Percentiles rank a stretch among this genome's conserved stretches.
These are phyloP conservation scores for Litchi chinensis DNA, from an alignment of 345 rosid species.

Conservation along the genomic window DNA sequence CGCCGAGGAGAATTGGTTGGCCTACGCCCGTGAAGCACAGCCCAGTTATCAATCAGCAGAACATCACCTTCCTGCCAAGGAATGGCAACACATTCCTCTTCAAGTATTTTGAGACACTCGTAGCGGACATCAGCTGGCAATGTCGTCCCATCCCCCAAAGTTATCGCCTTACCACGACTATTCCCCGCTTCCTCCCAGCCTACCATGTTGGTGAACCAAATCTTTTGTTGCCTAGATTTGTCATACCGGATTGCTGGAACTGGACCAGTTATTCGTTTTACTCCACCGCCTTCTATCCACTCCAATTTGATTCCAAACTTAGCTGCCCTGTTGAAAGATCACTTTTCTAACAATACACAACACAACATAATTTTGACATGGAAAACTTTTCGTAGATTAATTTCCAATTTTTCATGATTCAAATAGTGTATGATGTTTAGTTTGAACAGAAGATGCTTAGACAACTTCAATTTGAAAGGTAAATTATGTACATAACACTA, in stretches of 20 bases:
- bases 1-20: constrained; percentile 76
- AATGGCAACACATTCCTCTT: constrained; percentile 73
- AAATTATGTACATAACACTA: neutral
- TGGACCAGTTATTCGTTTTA: constrained; percentile 78
- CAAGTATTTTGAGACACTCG: constrained; percentile 64
- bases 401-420: no score
- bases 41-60: constrained; percentile 78
- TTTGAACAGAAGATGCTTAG: no score
- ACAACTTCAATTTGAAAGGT: no score
- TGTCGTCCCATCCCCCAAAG: constrained; percentile 67
- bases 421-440: no score
- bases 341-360: neutral
- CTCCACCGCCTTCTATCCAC: constrained; percentile 78
- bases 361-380: neutral
- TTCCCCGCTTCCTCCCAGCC: constrained; percentile 80
- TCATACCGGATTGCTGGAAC: constrained; percentile 70
- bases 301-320: constrained; percentile 76
- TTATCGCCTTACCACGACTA: constrained; percentile 66
- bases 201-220: constrained; percentile 91
- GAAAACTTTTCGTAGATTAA: neutral
- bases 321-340: constrained; percentile 56
- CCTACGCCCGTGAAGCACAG: constrained; percentile 77
- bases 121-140: constrained; percentile 59
- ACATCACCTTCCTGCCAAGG: constrained; percentile 94
- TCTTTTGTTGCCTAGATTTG: constrained; percentile 60